Conservation (phyloP, 2,329 filamentous ascomycete species). For the Sporothrix pallida region DNA sequence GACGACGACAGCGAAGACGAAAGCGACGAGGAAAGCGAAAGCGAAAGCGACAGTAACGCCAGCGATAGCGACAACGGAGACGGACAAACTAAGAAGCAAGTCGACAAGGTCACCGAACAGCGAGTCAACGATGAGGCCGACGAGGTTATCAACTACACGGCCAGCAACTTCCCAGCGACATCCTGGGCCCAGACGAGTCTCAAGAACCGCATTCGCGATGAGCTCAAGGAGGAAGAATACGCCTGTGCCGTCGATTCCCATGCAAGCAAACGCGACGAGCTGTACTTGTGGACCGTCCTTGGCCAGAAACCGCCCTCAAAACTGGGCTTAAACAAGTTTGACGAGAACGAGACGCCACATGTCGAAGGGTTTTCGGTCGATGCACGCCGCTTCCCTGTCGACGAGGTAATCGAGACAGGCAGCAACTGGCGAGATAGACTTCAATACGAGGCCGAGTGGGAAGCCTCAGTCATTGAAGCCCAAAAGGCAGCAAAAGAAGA, state of each 20-base stretch:
- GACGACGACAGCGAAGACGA: constrained; percentile 27
- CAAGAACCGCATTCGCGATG: constrained; percentile 48
- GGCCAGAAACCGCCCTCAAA: constrained; percentile 46
- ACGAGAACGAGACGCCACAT: constrained; percentile 35
- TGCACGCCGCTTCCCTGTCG: constrained; percentile 41
- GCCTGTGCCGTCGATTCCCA: constrained; percentile 52
- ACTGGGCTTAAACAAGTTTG: constrained; percentile 25
- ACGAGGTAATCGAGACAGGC: constrained; percentile 47
- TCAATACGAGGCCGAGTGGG: constrained; percentile 52
- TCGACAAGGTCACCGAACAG: background rate
- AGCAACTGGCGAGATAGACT: constrained; percentile 50
- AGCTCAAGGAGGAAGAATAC: constrained; percentile 51
- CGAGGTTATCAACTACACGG: constrained; percentile 52
- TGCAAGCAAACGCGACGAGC: constrained; percentile 51
- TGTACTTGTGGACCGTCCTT: constrained; percentile 54
- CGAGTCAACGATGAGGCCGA: constrained; percentile 46
- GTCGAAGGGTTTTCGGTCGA: constrained; percentile 28
- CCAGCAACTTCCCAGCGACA: constrained; percentile 50
- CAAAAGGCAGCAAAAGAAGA: background rate
- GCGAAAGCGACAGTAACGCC: constrained; percentile 20
- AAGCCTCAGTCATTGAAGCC: constrained; percentile 38
- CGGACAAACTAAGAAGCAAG: background rate
- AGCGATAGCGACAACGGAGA: constrained; percentile 35
- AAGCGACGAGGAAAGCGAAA: constrained; percentile 29
- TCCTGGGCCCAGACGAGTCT: constrained; percentile 40